Evolutionary conservation across 257 asterid species (phyloP).

Genomic region (Haberlea rhodopensis): DNA sequence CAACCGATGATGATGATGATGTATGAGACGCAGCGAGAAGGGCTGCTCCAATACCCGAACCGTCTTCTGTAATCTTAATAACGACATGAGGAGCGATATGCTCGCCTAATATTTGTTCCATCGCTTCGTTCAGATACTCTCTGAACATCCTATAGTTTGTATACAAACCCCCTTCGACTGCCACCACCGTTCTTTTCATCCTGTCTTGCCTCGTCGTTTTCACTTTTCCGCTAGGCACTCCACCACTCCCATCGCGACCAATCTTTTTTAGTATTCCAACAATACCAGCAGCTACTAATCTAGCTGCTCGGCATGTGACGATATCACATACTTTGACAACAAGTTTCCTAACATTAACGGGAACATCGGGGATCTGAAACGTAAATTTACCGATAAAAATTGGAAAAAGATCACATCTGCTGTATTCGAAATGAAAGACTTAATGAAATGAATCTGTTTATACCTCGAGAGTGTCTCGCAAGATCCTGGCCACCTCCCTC

Average conservation of each 20-base stretch:
- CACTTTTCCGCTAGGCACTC: constrained; percentile 38
- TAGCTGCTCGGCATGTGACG: constrained; percentile 79
- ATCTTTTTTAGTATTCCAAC: constrained; percentile 84
- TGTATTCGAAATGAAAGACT: not conserved
- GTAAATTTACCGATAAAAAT: constrained; percentile 5
- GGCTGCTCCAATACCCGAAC: constrained; percentile 93
- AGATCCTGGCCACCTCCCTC: constrained; percentile 62
- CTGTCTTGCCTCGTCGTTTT: constrained; percentile 32
- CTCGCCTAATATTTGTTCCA: constrained; percentile 71
- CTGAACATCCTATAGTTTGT: constrained; percentile 72
- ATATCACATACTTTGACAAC: constrained; percentile 74
- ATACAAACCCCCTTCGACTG: constrained; percentile 72
- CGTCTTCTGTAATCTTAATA: constrained; percentile 62
- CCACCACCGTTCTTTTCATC: constrained; percentile 69
- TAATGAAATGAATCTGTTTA: not conserved
- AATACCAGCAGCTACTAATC: constrained; percentile 85
- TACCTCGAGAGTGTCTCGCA: constrained; percentile 65
- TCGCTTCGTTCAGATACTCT: constrained; percentile 48
- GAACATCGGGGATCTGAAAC: constrained; percentile 54
- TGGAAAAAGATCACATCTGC: not conserved
- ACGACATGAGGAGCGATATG: constrained; percentile 33
- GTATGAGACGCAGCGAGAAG: constrained; percentile 76
- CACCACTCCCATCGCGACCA: constrained; percentile 75
- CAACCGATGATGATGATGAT: not conserved
- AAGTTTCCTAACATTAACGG: constrained; percentile 66